Evolutionary conservation across 768 basidiomycete species (phyloP).

Genomic region (Strobilomyces echinocephalus): DNA sequence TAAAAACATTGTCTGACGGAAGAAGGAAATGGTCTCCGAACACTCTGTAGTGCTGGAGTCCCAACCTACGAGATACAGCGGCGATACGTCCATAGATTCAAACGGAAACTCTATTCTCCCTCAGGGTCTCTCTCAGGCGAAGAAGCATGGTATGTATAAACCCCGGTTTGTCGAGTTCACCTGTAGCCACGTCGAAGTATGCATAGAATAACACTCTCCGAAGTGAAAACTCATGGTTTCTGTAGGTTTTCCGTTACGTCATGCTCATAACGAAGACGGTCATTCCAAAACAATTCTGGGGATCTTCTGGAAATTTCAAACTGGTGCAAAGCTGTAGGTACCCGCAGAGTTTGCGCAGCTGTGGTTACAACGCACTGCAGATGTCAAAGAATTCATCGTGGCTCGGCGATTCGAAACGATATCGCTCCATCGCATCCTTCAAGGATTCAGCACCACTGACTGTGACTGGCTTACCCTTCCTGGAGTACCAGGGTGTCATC

Average conservation of each 20-base stretch:
- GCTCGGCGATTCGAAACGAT: conserved; percentile 78
- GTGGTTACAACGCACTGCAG: conserved; percentile 34
- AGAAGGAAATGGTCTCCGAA: conserved; percentile 75
- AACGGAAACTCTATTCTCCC: conserved; percentile 43
- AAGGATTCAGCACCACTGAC: conserved; percentile 66
- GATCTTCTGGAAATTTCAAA: conserved; percentile 59
- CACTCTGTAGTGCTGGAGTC: conserved; percentile 50
- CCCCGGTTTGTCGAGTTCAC: conserved; percentile 78
- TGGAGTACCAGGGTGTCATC: conserved; percentile 31
- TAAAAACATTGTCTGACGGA: conserved; percentile 2
- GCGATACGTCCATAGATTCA: conserved; percentile 50
- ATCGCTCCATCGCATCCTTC: conserved; percentile 70
- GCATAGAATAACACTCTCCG: neutral
- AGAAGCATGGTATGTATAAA: conserved; percentile 45
- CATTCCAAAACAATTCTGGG: conserved; percentile 79
- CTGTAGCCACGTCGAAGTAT: conserved; percentile 60
- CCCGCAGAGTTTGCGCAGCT: neutral
- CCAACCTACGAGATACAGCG: conserved; percentile 39
- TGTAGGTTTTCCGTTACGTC: conserved; percentile 68
- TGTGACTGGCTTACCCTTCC: conserved; percentile 75
- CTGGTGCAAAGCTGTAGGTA: conserved; percentile 52
- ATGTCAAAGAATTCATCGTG: conserved; percentile 67
- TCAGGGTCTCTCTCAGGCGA: conserved; percentile 45
- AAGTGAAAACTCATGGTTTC: neutral
- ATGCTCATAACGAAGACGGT: conserved; percentile 58